Percentiles rank a stretch among this genome's conserved stretches.
Evolutionary conservation across 2,329 filamentous ascomycete species (phyloP).

Genomic region (Dendryphion nanum): DNA sequence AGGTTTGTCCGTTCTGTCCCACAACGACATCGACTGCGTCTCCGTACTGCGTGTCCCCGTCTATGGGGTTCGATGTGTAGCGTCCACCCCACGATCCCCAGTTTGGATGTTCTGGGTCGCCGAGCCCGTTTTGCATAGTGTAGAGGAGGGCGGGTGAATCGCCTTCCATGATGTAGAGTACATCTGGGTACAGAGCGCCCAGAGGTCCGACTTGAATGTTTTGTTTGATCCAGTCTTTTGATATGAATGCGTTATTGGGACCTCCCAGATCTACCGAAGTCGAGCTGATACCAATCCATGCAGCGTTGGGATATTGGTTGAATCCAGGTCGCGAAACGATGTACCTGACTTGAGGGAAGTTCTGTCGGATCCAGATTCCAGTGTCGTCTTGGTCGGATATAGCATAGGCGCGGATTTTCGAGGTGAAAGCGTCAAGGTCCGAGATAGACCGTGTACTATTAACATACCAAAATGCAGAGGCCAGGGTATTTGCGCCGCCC

Average conservation of each 20-base stretch:
- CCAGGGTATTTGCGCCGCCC: constrained; percentile 52
- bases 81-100: constrained; percentile 49
- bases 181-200: constrained; percentile 36
- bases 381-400: constrained; percentile 59
- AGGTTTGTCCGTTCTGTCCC: constrained; percentile 21
- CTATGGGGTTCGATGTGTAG: constrained; percentile 34
- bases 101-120: constrained; percentile 42
- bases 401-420: constrained; percentile 35
- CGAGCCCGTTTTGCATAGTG: constrained; percentile 44
- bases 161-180: constrained; percentile 51
- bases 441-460: constrained; percentile 12
- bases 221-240: constrained; percentile 49
- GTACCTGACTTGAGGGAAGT: constrained; percentile 53
- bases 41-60: constrained; percentile 15
- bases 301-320: constrained; percentile 49
- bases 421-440: constrained; percentile 7
- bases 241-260: constrained; percentile 46
- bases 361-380: constrained; percentile 51
- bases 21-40: constrained; percentile 26
- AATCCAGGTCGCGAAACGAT: constrained; percentile 53
- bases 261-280: constrained; percentile 41
- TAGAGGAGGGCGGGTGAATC: constrained; percentile 49
- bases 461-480: constrained; percentile 44
- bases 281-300: constrained; percentile 55
- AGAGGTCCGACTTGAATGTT: constrained; percentile 51